These are phyloP conservation scores for Lentinula lateritia DNA, from an alignment of 768 basidiomycete species.

Conservation along the genomic window DNA sequence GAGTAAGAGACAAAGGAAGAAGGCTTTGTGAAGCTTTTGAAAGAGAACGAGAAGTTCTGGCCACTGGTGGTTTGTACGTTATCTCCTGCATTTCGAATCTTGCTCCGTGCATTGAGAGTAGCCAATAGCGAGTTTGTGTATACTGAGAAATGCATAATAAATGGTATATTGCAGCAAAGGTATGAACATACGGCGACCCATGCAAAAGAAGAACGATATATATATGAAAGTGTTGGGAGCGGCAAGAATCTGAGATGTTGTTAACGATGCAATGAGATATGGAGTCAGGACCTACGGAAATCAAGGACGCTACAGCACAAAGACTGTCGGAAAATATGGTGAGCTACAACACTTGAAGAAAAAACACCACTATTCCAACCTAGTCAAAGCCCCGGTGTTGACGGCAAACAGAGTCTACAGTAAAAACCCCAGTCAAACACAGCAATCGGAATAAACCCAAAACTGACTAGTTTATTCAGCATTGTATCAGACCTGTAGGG, in stretches of 20 bases:
- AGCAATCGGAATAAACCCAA: background rate
- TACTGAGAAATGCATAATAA: slow-evolving; percentile 19
- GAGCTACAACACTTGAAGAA: background rate
- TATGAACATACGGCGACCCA: slow-evolving; percentile 37
- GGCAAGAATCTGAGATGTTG: slow-evolving; percentile 31
- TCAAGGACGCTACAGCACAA: slow-evolving; percentile 43
- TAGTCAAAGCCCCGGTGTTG: slow-evolving; percentile 37
- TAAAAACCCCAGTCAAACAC: background rate
- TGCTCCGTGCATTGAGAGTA: slow-evolving; percentile 42
- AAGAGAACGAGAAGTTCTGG: slow-evolving; percentile 12
- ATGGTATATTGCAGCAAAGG: background rate
- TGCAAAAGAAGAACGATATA: slow-evolving; percentile 46
- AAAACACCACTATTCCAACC: slow-evolving; percentile 18
- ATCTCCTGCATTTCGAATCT: slow-evolving; percentile 28
- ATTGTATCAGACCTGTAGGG: slow-evolving; percentile 37
- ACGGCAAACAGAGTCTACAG: slow-evolving; percentile 48
- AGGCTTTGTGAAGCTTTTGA: slow-evolving; percentile 1
- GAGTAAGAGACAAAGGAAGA: slow-evolving; percentile 9
- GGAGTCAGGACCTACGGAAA: slow-evolving; percentile 27
- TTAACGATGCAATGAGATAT: background rate
- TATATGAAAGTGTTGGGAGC: slow-evolving; percentile 37
- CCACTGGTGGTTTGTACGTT: slow-evolving; percentile 22
- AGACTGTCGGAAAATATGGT: slow-evolving; percentile 18
- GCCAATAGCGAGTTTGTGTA: slow-evolving; percentile 50
- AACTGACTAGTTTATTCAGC: slow-evolving; percentile 40